These are phyloP conservation scores for Kalaharituber pfeilii DNA, from an alignment of 2,329 filamentous ascomycete genomes.

Conservation along the genomic window DNA sequence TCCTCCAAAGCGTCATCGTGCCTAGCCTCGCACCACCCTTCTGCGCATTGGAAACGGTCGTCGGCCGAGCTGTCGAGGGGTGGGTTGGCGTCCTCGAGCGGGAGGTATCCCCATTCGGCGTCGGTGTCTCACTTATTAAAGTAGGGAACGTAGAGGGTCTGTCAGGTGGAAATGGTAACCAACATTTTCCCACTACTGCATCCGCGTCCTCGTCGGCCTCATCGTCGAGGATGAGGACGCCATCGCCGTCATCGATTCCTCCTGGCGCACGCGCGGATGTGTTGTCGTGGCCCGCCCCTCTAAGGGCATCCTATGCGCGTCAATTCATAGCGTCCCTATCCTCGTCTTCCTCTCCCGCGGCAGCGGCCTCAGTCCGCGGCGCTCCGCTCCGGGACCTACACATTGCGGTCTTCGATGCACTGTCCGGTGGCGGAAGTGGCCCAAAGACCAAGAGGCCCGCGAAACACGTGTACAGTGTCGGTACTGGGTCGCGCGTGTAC, in stretches of 20 bases:
- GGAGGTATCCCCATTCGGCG: constrained; percentile 57
- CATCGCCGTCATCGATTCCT: constrained; percentile 25
- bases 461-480: constrained; percentile 53
- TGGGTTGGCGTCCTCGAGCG: constrained; percentile 38
- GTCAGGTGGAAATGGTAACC: constrained; percentile 32
- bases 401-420: constrained; percentile 75
- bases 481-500: constrained; percentile 69
- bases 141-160: constrained; percentile 81
- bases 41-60: constrained; percentile 68
- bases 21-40: constrained; percentile 63
- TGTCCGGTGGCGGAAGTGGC: constrained; percentile 37
- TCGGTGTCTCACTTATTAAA: constrained; percentile 73
- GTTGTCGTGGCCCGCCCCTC: constrained; percentile 45
- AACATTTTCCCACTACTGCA: constrained; percentile 27
- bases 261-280: constrained; percentile 33
- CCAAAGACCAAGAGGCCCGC: neutral
- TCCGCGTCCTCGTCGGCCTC: constrained; percentile 19
- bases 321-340: constrained; percentile 41
- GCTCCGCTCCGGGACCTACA: constrained; percentile 64
- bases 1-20: constrained; percentile 65
- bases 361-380: constrained; percentile 34
- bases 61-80: constrained; percentile 70
- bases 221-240: constrained; percentile 25
- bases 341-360: constrained; percentile 21
- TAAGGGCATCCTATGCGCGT: constrained; percentile 42